phyloP scores from a whole-genome alignment of 2,329 filamentous ascomycete species.

The Botrytis aclada region DNA sequence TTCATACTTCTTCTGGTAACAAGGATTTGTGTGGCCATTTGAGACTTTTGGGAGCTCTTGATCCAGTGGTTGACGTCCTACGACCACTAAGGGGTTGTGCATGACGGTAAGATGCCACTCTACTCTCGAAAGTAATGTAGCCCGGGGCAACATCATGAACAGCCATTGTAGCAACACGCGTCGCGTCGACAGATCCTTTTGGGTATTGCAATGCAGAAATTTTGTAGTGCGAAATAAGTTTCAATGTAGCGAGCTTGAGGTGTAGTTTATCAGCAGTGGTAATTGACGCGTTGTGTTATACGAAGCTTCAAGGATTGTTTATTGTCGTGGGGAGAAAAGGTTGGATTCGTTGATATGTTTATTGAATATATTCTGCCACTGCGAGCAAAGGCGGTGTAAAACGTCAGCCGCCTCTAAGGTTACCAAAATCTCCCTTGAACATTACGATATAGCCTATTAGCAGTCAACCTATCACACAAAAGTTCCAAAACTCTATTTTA shows the following conservation, averaged over 20 bases:
- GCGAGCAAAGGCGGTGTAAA: background rate
- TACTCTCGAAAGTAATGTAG: constrained; percentile 67
- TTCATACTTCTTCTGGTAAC: constrained; percentile 59
- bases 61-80: constrained; percentile 62
- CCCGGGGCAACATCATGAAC: constrained; percentile 40
- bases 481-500: background rate
- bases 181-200: constrained; percentile 1
- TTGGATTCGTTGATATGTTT: constrained; percentile 1
- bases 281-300: constrained; percentile 3
- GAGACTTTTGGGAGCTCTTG: constrained; percentile 54
- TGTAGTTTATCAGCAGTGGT: background rate
- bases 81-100: constrained; percentile 63
- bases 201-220: no score
- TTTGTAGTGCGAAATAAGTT: no score
- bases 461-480: background rate
- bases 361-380: constrained; percentile 10
- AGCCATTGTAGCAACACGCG: constrained; percentile 29
- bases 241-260: background rate
- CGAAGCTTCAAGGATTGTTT: background rate
- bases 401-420: background rate
- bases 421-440: background rate
- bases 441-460: background rate
- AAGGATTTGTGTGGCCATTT: constrained; percentile 78
- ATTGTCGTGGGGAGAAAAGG: background rate
- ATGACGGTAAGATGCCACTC: constrained; percentile 75